These are phyloP conservation scores for Botrytis elliptica DNA, from an alignment of 2,329 filamentous ascomycete species.

Conservation along the genomic window DNA sequence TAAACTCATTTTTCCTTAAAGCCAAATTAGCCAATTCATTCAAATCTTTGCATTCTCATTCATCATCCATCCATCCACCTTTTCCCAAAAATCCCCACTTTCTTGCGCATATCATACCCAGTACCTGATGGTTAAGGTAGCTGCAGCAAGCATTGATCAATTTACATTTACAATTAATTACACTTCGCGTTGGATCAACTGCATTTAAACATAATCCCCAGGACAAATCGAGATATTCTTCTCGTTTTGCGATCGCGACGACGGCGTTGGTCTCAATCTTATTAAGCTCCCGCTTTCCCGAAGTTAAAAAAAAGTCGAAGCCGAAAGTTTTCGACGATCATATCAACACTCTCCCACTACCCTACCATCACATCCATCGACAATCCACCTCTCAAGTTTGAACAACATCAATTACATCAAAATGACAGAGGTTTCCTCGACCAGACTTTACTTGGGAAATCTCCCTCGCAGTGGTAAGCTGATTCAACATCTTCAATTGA, in stretches of 20 bases:
- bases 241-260: constrained; percentile 8
- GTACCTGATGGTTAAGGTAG: constrained; percentile 18
- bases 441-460: constrained; percentile 95
- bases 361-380: not conserved
- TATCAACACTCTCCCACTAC: not conserved
- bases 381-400: not conserved
- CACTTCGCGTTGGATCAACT: not conserved
- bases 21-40: constrained; percentile 5
- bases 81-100: constrained; percentile 16
- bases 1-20: not conserved
- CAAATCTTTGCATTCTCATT: not conserved
- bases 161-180: constrained; percentile 13
- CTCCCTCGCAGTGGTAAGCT: constrained; percentile 89
- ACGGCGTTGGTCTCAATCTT: not conserved
- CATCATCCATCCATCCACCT: constrained; percentile 14
- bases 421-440: constrained; percentile 87
- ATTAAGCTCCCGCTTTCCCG: not conserved
- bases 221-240: not conserved
- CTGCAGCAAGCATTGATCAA: constrained; percentile 21
- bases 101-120: constrained; percentile 20
- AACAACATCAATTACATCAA: constrained; percentile 26
- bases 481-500: not conserved
- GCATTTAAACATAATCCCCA: not conserved
- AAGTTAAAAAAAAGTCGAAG: not conserved
- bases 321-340: constrained; percentile 2